Evolutionary conservation across 768 basidiomycete species (phyloP).

Genomic region (Paxillus rubicundulus): DNA sequence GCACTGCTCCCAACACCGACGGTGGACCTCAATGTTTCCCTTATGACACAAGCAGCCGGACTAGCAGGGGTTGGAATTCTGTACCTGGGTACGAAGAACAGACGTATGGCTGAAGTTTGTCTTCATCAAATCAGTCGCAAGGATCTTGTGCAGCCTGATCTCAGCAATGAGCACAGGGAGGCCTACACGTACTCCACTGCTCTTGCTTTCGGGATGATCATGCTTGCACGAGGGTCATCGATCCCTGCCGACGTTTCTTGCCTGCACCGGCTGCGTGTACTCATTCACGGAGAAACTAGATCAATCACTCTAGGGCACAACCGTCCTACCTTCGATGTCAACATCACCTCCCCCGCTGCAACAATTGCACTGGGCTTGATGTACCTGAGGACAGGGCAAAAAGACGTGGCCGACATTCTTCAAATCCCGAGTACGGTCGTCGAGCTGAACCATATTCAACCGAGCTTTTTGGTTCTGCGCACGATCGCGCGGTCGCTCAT

Average conservation of each 20-base stretch:
- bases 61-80: conserved; percentile 85
- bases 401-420: conserved; percentile 84
- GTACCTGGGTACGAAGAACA: conserved; percentile 83
- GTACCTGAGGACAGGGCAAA: conserved; percentile 83
- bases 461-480: conserved; percentile 81
- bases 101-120: conserved; percentile 92
- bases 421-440: conserved; percentile 78
- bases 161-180: conserved; percentile 87
- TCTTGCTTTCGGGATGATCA: conserved; percentile 93
- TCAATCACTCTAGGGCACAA: conserved; percentile 35
- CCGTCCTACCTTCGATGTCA: conserved; percentile 69
- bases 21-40: conserved; percentile 86
- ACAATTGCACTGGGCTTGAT: conserved; percentile 88
- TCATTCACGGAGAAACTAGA: conserved; percentile 72
- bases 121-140: conserved; percentile 77
- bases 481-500: conserved; percentile 77
- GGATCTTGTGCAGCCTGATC: conserved; percentile 77
- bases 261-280: conserved; percentile 63
- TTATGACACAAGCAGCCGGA: conserved; percentile 88
- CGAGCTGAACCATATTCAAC: conserved; percentile 81
- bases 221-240: conserved; percentile 82
- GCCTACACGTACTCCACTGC: conserved; percentile 88
- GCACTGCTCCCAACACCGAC: conserved; percentile 85
- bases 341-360: conserved; percentile 89
- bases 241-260: conserved; percentile 76